Evolutionary conservation across 305 asterid genomes (phyloP), one percentile per base, ranked within the genome.

Genomic region (Andrographis paniculata): DNA sequence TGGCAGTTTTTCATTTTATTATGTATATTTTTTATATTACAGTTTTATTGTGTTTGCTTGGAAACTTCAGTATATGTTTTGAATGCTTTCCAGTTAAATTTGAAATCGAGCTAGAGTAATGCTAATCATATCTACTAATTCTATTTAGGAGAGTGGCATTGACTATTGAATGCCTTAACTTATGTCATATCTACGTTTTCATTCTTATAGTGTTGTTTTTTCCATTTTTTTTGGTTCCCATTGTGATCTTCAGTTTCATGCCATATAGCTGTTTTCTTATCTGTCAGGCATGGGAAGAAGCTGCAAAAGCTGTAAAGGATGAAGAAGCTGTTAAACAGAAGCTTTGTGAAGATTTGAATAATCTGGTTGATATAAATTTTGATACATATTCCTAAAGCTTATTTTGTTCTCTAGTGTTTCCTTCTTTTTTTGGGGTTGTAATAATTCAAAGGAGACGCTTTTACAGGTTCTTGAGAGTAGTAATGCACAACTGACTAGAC

Each of bases 241-340:
- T 20, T 18, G 2, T 30, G 38, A 22, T 18, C n/a, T 1, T 38
- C 20, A 18, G 36, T 38, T 21, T 1, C 33, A 55, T 42, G 23
- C 45, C 10, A 11, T 31, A 20, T 55, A 31, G 38, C 19, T 39
- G 37, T 54, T 50, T 23, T 63, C 50, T 28, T 51, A 52, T 67
- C 44, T 20, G 55, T 60, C 63, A 82, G 95, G 94, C 78, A 58
- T 80, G 91, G 95, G 95, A 86, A 76, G 91, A 74, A 62, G 96
- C 95, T 38, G 40, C 74, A 21, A 76, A 80, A 56, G 76, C 61
- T 55, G 82, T 82, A 39, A 79, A 76, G 69, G 95, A 89, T 50
- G 98, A 91, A 76, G 96, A 86, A 72, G 81, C 73, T 58, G 17
- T 55, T 53, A 89, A 88, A 65, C 87, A 85, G 65, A 74, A 74